phyloP scores from a whole-genome alignment of 371 early-diverging fungal genomes.

The Haplosporangium sp. region DNA sequence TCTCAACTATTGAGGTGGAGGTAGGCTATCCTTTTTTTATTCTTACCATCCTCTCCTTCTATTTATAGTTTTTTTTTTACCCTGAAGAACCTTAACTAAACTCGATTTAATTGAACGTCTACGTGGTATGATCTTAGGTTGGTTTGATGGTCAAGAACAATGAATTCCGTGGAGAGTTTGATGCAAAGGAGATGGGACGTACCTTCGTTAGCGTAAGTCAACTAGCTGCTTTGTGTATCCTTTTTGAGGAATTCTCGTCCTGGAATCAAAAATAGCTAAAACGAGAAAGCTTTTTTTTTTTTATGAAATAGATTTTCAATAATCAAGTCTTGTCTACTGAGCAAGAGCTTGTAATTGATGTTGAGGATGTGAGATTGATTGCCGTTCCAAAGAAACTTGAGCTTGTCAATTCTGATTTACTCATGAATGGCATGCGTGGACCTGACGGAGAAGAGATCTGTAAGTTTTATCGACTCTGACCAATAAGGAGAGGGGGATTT shows the following conservation, averaged over 20 bases:
- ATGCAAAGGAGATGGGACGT: conserved; percentile 78
- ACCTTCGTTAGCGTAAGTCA: conserved; percentile 70
- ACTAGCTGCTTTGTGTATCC: not conserved
- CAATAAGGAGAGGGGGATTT: too few relatives aligned
- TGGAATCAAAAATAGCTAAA: too few relatives aligned
- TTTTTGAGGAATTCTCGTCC: too few relatives aligned
- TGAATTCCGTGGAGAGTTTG: conserved; percentile 72
- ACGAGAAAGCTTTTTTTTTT: too few relatives aligned
- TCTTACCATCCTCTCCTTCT: not conserved
- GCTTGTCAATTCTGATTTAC: conserved; percentile 71
- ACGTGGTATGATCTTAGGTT: conserved; percentile 7
- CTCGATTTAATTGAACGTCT: too few relatives aligned
- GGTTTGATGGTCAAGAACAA: conserved; percentile 59
- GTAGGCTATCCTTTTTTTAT: conserved; percentile 37
- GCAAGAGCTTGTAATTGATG: conserved; percentile 84
- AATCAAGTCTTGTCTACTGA: conserved; percentile 82
- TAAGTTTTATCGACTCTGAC: conserved; percentile 3
- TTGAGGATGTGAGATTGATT: conserved; percentile 79
- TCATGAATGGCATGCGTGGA: conserved; percentile 56
- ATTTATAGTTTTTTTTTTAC: too few relatives aligned
- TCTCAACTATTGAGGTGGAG: conserved; percentile 81
- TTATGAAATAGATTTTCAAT: conserved; percentile 63
- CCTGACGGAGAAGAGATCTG: conserved; percentile 59
- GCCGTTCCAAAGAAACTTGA: conserved; percentile 68
- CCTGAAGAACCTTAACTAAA: too few relatives aligned